Conservation (phyloP, 495 filamentous ascomycete genomes). For the Trichocladium antarcticum region DNA sequence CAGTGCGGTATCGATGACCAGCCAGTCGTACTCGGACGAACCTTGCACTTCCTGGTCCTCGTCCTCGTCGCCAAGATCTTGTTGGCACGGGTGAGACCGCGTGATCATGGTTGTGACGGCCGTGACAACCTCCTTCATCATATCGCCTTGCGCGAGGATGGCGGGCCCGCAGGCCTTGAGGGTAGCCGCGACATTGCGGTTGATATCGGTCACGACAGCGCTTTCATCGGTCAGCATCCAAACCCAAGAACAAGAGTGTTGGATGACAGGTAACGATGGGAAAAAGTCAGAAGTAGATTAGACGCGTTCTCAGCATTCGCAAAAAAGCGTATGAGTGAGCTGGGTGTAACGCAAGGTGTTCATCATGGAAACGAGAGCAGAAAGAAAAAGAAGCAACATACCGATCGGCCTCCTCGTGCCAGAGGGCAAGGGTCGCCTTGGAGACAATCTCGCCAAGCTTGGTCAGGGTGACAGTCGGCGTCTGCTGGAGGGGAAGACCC, state of each 20-base stretch:
- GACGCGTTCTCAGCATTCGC: conserved; percentile 85
- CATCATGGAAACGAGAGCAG: conserved; percentile 54
- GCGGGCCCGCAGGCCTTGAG: conserved; percentile 86
- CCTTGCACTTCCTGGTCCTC: conserved; percentile 57
- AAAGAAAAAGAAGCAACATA: conserved; percentile 40
- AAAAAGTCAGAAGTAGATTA: conserved; percentile 27
- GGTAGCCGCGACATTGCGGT: conserved; percentile 84
- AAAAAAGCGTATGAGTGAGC: conserved; percentile 92
- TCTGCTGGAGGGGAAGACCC: conserved; percentile 69
- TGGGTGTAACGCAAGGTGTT: conserved; percentile 83
- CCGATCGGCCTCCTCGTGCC: conserved; percentile 87
- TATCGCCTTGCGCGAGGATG: conserved; percentile 59
- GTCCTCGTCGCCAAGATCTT: conserved; percentile 71
- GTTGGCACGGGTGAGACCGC: conserved; percentile 83
- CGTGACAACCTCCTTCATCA: conserved; percentile 46
- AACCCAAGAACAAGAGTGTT: background rate
- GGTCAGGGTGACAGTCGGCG: conserved; percentile 62
- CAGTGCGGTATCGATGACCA: conserved; percentile 84
- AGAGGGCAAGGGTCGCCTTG: conserved; percentile 70
- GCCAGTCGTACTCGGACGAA: conserved; percentile 93
- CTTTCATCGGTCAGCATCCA: conserved; percentile 41
- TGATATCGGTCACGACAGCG: conserved; percentile 86
- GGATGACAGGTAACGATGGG: conserved; percentile 3
- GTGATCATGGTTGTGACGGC: conserved; percentile 68
- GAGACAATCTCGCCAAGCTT: conserved; percentile 83